Evolutionary conservation across 495 filamentous ascomycete genomes (phyloP).

Genomic region (Aspergillus kassunensis): DNA sequence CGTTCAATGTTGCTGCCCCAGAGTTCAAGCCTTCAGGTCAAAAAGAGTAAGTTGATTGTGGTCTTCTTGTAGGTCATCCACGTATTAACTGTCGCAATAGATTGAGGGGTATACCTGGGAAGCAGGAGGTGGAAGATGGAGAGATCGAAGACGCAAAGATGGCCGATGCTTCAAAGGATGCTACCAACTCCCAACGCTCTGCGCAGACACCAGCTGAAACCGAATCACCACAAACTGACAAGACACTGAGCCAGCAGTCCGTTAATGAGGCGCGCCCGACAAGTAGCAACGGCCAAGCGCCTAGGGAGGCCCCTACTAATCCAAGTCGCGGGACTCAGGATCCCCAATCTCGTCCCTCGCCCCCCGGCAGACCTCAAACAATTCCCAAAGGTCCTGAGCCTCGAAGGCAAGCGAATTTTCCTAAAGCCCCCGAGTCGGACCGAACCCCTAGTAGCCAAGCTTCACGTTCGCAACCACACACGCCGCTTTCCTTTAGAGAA

Average conservation of each 20-base stretch:
- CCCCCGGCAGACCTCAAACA: slow-evolving; percentile 23
- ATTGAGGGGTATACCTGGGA: slow-evolving; percentile 30
- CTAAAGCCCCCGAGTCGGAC: slow-evolving; percentile 37
- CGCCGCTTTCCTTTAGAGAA: slow-evolving; percentile 27
- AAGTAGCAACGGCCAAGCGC: slow-evolving; percentile 11
- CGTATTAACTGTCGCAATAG: slow-evolving; percentile 22
- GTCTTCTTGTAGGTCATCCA: not conserved
- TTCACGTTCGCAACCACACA: slow-evolving; percentile 29
- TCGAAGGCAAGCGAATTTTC: slow-evolving; percentile 27
- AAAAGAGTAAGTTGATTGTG: slow-evolving; percentile 38
- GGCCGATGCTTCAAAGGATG: slow-evolving; percentile 27
- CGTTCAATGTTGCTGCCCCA: slow-evolving; percentile 44
- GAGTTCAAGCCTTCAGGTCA: slow-evolving; percentile 42
- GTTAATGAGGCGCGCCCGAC: slow-evolving; percentile 11
- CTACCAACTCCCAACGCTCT: slow-evolving; percentile 10
- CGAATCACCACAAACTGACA: slow-evolving; percentile 9
- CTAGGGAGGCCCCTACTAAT: slow-evolving; percentile 15
- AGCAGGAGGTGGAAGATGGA: slow-evolving; percentile 68
- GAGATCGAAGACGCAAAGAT: slow-evolving; percentile 69
- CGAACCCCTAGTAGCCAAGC: slow-evolving; percentile 19
- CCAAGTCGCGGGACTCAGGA: slow-evolving; percentile 4
- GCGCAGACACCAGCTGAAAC: slow-evolving; percentile 12
- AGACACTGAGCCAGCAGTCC: slow-evolving; percentile 10
- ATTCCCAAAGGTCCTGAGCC: slow-evolving; percentile 22
- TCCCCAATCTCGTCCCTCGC: slow-evolving; percentile 11